These are phyloP conservation scores for Fraxinus pennsylvanica DNA, from an alignment of 257 asterid species.

Conservation along the genomic window DNA sequence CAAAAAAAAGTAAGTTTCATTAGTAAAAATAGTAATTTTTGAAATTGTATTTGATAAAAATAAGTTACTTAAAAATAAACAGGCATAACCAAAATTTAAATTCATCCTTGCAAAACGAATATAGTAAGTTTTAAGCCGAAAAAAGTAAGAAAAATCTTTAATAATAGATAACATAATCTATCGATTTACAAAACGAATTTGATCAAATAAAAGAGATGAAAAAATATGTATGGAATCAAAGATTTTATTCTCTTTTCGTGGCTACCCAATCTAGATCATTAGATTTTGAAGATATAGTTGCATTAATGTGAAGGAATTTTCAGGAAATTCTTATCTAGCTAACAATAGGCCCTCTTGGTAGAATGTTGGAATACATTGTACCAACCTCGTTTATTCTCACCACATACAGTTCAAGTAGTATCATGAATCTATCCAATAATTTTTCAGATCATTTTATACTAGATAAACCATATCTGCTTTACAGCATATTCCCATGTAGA, in stretches of 20 bases:
- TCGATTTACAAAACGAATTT: slow-evolving; percentile 2
- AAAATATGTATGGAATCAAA: slow-evolving; percentile 4
- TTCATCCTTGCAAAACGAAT: neutral
- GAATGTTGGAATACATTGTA: slow-evolving; percentile 10
- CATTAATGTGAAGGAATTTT: neutral
- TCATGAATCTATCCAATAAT: neutral
- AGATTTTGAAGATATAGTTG: neutral
- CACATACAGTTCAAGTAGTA: neutral
- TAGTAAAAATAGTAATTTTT: no score
- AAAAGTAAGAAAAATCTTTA: neutral
- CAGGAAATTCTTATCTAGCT: slow-evolving; percentile 6
- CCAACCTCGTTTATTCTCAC: neutral
- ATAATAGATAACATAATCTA: neutral
- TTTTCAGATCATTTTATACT: neutral
- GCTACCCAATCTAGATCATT: neutral
- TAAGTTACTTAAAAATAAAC: no score
- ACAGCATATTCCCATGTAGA: neutral
- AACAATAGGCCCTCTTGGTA: neutral
- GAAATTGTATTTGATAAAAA: no score
- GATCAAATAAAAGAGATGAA: neutral
- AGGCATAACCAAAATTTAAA: no score
- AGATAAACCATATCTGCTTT: neutral
- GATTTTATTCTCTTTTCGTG: slow-evolving; percentile 20
- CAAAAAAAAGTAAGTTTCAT: no score
- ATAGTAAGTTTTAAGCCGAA: neutral